Conservation (phyloP, 2,329 filamentous ascomycete genomes). For the Paecilomyces formosus region DNA sequence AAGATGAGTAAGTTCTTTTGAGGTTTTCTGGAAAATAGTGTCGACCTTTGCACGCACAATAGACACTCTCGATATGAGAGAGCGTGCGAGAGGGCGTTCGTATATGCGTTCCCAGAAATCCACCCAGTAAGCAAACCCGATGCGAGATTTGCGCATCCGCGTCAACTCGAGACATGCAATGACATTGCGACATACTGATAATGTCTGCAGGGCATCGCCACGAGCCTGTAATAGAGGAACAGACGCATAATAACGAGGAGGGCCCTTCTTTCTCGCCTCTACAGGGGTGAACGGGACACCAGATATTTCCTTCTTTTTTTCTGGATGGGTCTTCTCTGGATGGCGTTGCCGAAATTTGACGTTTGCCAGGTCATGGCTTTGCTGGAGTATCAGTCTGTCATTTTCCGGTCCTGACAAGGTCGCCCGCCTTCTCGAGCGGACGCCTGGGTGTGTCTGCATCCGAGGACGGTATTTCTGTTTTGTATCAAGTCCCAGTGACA, state of each 20-base stretch:
- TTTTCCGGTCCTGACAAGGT: not conserved
- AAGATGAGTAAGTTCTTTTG: conserved; percentile 16
- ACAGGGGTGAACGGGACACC: not conserved
- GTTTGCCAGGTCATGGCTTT: not conserved
- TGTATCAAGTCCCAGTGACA: not conserved
- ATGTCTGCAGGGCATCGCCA: conserved; percentile 14
- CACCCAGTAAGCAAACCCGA: conserved; percentile 19
- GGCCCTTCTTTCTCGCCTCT: not conserved
- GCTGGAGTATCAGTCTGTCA: not conserved
- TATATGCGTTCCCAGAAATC: conserved; percentile 22
- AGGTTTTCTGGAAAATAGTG: conserved; percentile 15
- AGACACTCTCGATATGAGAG: conserved; percentile 9
- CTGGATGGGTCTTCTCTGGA: not conserved
- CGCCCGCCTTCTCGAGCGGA: not conserved
- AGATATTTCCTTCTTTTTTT: not conserved
- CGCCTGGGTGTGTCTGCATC: not conserved
- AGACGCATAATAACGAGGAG: not conserved
- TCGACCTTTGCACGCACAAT: conserved; percentile 14
- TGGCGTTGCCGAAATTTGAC: not conserved
- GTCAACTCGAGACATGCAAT: conserved; percentile 21
- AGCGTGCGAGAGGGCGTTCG: conserved; percentile 9
- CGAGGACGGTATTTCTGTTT: not conserved
- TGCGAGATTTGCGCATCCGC: conserved; percentile 21
- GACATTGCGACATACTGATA: conserved; percentile 17
- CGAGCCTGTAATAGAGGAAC: conserved; percentile 12